phyloP scores from a whole-genome alignment of 768 basidiomycete genomes.

The Phlebiopsis flavidoalba region DNA sequence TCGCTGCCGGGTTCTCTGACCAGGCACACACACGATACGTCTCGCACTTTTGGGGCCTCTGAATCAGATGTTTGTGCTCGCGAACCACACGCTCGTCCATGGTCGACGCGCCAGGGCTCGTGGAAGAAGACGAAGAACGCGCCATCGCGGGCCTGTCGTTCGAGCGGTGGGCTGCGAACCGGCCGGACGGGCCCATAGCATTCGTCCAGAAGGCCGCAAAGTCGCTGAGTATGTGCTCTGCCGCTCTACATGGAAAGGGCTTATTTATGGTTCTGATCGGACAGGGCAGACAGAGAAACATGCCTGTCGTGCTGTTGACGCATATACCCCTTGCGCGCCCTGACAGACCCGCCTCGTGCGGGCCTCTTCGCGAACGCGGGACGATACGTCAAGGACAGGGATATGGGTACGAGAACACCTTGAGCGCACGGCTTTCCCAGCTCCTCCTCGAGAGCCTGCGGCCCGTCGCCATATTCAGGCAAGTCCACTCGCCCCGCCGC shows the following conservation, averaged over 20 bases:
- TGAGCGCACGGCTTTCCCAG: slow-evolving; percentile 72
- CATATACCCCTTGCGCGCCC: slow-evolving; percentile 84
- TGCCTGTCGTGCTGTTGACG: slow-evolving; percentile 63
- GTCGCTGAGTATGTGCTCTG: not conserved
- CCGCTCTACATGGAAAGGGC: not conserved
- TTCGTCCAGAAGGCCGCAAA: slow-evolving; percentile 20
- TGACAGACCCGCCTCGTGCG: slow-evolving; percentile 71
- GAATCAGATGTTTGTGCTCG: slow-evolving; percentile 55
- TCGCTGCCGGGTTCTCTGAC: slow-evolving; percentile 19
- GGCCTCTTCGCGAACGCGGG: slow-evolving; percentile 68
- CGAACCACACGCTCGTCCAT: slow-evolving; percentile 70
- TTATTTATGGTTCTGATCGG: not conserved
- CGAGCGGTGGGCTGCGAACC: slow-evolving; percentile 53
- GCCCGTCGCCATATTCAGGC: slow-evolving; percentile 74
- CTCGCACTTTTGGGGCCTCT: slow-evolving; percentile 60
- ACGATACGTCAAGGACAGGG: slow-evolving; percentile 74
- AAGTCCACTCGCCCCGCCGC: slow-evolving; percentile 5
- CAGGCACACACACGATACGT: slow-evolving; percentile 36
- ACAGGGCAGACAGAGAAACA: slow-evolving; percentile 16
- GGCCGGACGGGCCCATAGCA: slow-evolving; percentile 46
- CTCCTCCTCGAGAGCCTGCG: slow-evolving; percentile 67
- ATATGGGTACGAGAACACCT: slow-evolving; percentile 74
- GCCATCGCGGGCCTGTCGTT: slow-evolving; percentile 26
- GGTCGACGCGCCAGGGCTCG: slow-evolving; percentile 72
- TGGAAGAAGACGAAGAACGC: slow-evolving; percentile 77